Evolutionary conservation across 352 stramenopile genomes (phyloP).

Genomic region (Blastocystis sp.): DNA sequence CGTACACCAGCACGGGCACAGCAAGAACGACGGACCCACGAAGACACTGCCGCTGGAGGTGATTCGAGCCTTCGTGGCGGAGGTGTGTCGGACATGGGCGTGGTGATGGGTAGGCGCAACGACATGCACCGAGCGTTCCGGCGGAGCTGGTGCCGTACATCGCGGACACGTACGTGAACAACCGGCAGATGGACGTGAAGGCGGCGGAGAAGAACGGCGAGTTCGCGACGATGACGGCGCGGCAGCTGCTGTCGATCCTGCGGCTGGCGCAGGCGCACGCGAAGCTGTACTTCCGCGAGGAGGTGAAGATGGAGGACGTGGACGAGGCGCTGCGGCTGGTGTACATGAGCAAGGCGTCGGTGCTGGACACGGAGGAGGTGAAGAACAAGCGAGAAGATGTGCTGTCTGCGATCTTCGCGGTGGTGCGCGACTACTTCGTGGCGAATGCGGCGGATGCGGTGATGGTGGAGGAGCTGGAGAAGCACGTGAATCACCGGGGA

Average conservation of each 20-base stretch:
- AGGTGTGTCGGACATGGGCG: constrained; percentile 92
- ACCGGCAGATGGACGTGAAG: constrained; percentile 78
- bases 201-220: constrained; percentile 80
- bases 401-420: not conserved
- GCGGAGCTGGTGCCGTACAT: constrained; percentile 84
- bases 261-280: too few species aligned
- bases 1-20: not conserved
- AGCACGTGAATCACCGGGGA: constrained; percentile 1
- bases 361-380: constrained; percentile 17
- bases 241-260: not conserved
- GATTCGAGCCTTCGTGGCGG: constrained; percentile 71
- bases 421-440: constrained; percentile 22
- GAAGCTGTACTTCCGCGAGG: too few species aligned
- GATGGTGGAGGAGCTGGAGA: constrained; percentile 3
- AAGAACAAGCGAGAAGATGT: constrained; percentile 21
- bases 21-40: not conserved
- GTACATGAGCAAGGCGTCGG: constrained; percentile 78
- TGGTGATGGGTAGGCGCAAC: constrained; percentile 74
- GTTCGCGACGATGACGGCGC: constrained; percentile 87
- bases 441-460: not conserved
- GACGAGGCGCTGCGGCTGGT: constrained; percentile 86
- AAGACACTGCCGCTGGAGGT: constrained; percentile 17
- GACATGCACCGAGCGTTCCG: constrained; percentile 86
- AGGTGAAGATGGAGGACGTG: too few species aligned
- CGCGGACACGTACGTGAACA: constrained; percentile 87